phyloP scores from a whole-genome alignment of 192 early-diverging fungal genomes.

The Ramicandelaber brevisporus region DNA sequence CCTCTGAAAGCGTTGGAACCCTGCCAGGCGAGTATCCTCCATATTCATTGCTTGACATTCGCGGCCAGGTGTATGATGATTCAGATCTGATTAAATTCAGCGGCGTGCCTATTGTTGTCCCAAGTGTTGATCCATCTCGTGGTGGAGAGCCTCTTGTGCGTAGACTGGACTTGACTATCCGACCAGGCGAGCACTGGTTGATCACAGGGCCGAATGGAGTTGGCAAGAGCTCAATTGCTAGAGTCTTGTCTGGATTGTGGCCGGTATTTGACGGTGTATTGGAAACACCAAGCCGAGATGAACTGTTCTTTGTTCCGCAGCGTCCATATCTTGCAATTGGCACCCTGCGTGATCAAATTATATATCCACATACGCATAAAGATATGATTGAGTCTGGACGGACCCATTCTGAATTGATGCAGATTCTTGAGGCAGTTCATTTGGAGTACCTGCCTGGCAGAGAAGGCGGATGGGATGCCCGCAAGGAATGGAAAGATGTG shows the following conservation, averaged over 20 bases:
- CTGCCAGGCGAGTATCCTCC: neutral
- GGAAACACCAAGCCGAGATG: conserved; percentile 40
- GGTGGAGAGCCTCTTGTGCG: conserved; percentile 77
- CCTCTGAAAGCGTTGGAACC: neutral
- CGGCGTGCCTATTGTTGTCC: conserved; percentile 80
- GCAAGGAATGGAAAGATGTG: conserved; percentile 78
- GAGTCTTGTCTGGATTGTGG: conserved; percentile 91
- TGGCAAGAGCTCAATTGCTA: conserved; percentile 78
- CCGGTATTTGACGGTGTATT: conserved; percentile 64
- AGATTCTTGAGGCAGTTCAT: conserved; percentile 63
- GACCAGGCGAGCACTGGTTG: conserved; percentile 77
- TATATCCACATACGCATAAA: conserved; percentile 79
- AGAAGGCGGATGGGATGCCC: conserved; percentile 69
- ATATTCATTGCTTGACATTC: conserved; percentile 5
- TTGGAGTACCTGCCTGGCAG: conserved; percentile 56
- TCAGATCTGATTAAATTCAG: conserved; percentile 54
- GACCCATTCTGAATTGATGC: conserved; percentile 63
- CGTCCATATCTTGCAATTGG: conserved; percentile 83
- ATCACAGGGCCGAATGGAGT: conserved; percentile 89
- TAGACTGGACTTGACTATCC: conserved; percentile 61
- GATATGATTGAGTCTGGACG: conserved; percentile 53
- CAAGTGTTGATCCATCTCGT: conserved; percentile 12
- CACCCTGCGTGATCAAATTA: conserved; percentile 85
- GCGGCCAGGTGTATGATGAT: conserved; percentile 12
- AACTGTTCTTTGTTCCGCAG: conserved; percentile 95